Conservation (phyloP, 1,284 basidiomycete species). For the Trichosporon asahii region DNA sequence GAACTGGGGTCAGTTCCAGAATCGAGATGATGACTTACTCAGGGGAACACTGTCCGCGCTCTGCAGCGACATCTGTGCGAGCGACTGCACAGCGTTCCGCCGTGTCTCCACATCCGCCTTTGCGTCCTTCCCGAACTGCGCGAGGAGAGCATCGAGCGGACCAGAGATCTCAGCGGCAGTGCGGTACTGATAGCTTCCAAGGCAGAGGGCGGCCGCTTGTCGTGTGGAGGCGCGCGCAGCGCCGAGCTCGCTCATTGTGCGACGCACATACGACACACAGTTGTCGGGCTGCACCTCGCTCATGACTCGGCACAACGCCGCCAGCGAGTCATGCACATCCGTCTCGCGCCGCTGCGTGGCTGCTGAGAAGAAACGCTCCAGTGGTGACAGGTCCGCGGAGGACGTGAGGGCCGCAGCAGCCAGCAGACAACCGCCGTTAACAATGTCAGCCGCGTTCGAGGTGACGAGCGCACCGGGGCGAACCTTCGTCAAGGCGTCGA, state of each 20-base stretch:
- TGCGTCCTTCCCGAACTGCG: constrained; percentile 20
- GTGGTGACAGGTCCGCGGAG: constrained; percentile 22
- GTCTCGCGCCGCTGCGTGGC: constrained; percentile 67
- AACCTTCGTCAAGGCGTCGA: constrained; percentile 54
- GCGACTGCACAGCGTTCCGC: constrained; percentile 36
- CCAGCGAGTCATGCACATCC: constrained; percentile 73
- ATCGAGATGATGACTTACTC: constrained; percentile 24
- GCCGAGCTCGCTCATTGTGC: constrained; percentile 66
- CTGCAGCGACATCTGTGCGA: constrained; percentile 33
- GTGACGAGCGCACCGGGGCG: constrained; percentile 60
- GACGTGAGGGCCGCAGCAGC: constrained; percentile 64
- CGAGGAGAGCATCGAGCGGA: constrained; percentile 30
- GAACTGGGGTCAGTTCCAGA: constrained; percentile 23
- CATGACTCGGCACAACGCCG: constrained; percentile 60
- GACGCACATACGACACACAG: constrained; percentile 47
- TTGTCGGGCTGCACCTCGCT: constrained; percentile 56
- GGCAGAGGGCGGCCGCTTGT: constrained; percentile 70
- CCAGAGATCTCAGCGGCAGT: constrained; percentile 40
- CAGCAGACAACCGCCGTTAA: constrained; percentile 69
- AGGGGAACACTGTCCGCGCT: constrained; percentile 11
- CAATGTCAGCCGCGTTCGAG: constrained; percentile 68
- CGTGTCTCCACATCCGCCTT: constrained; percentile 49
- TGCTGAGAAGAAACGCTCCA: constrained; percentile 56
- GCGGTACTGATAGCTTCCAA: constrained; percentile 69
- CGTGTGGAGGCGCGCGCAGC: constrained; percentile 57